Base-by-base conservation (phyloP, 202 grass and related monocot species). In the Brachypodium distachyon region DNA sequence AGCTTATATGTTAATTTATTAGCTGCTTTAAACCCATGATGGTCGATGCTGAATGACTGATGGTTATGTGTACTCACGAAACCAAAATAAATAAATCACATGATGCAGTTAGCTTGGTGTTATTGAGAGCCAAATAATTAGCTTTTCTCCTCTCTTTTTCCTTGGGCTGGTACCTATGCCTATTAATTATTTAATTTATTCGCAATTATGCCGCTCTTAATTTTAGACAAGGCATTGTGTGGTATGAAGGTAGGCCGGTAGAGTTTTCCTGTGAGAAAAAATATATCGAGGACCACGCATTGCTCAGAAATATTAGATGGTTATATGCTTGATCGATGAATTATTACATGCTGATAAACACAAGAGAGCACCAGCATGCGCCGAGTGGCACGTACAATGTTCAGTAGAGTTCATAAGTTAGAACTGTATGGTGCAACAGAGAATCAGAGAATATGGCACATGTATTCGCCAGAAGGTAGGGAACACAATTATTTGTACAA, bases 401-500 rank as follows among this genome's bases (percentile, higher is more conserved):
- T 6, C 41, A 68, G 65, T 47, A 31, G 23, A 82, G 61, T 44
- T 59, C 27, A 12, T 37, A 72, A 77, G 31, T 29, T 48, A 32
- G 14, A 33, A 50, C 50, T 72, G 67, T 67, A 18, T 64, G 73
- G 51, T 58, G 40, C 73, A 82, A 51, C 66, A 23, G 19, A 67
- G 63, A 49, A 52, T 57, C 12, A 18, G 34, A 67, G 26, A 66
- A 72, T 69, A 71, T 19, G 28, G 28, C 77, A 81, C 83, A 69
- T 81, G 84, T 62, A 53, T 59, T 58, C 42, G 23, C 6, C 7
- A 60, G 65, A 77, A 67, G 59, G 48, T 78, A 71, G 73, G 84
- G 79, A 21, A 65, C 84, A 82, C 79, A 58, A 87, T 82, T 72
- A 71, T 87, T 77, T 40, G 13, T 33, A 31, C 34, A 66, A 77